Base-by-base conservation (phyloP, 345 rosid genomes). In the Psidium friedrichsthalianum region DNA sequence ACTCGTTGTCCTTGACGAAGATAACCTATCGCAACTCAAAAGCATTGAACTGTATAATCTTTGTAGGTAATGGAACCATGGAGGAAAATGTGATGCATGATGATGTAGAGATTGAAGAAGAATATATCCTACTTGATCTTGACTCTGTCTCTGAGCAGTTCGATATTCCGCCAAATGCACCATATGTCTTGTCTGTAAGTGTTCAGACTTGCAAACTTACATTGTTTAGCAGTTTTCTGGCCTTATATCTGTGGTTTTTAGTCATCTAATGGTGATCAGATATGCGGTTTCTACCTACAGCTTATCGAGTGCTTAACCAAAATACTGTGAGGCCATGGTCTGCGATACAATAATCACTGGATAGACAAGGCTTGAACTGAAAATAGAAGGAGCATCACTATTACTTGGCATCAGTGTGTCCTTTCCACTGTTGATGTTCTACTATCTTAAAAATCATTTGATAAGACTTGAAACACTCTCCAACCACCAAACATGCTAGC, bases 101-200 rank as follows among this genome's bases (percentile, higher is more conserved):
- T 54, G 84, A 12, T 56, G 86, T 82, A 22, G 83, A 85, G 83
- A 87, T 85, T 44, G 93, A 88, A 78, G 93, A 89, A 85, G 95
- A 91, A 86, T 91, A 88, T 82, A 87, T 92, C 40, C 61, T 94
- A 82, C 93, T 94, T 74, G 96, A 92, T 88, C 90, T 94, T 52
- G 92, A 91, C 84, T 88, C 84, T 44, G 88, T 94, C 64, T 84
- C 87, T 32, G 93, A 88, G 9, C 85, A 86, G 74, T 57, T 94
- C 59, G 89, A 91, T 51, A 87, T 94, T 56, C 91, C 90, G 2
- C 91, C 93, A 47, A 86, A 92, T 78, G 89, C 93, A 0, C 92
- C 94, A 8, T 94, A 92, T 74, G 87, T 89, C 84, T 87, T 94
- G 9, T 87, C 94, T 16, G 94, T 94, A 88, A 36, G 93, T 83